Base-by-base conservation (phyloP, 176 grass and related monocot species). In the Bothriochloa decipiens region DNA sequence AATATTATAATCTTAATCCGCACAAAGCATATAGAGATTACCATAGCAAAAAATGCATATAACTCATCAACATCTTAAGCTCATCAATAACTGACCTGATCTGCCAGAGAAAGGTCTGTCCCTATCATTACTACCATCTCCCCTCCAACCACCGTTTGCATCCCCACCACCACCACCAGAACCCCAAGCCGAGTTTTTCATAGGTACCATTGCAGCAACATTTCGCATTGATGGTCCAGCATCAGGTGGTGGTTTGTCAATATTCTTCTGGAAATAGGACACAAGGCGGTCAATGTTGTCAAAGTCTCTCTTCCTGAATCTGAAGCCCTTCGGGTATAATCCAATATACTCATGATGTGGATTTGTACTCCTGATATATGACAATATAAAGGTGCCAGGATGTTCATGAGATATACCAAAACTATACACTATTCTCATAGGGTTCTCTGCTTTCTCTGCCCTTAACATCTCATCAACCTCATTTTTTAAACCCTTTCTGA, bases 311-410 rank as follows among this genome's bases (percentile, higher is more conserved):
- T 99, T 95, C 26, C 97, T 84, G 72, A 94, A 99, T 71, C 97
- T 87, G 47, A 88, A 94, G 52, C 97, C 97, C 68, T 99, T 99
- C 6, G 97, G 97, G 84, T 92, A 96, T 35, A 99, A 72, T 9
- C 97, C 97, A 9, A 99, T 86, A 85, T 99, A 99, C 69, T 99
- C 97, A 20, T 96, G 97, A 83, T 96, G 97, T 65, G 97, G 97
- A 85, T 91, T 99, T 82, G 91, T 81, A 85, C 91, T 96, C 82
- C 93, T 93, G 55, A 99, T 96, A 69, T 96, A 96, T 66, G 91
- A 86, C 68, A 99, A 92, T 78, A 99, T 91, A 67, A 99, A 94
- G 65, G 91, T 96, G 65, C 97, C 97, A 76, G 97, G 88, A 89
- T 99, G 84, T 66, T 99, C 88, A 12, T 94, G 86, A 81, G 93